phyloP scores from a whole-genome alignment of 805 yeast species.

The Candida glaebosa region DNA sequence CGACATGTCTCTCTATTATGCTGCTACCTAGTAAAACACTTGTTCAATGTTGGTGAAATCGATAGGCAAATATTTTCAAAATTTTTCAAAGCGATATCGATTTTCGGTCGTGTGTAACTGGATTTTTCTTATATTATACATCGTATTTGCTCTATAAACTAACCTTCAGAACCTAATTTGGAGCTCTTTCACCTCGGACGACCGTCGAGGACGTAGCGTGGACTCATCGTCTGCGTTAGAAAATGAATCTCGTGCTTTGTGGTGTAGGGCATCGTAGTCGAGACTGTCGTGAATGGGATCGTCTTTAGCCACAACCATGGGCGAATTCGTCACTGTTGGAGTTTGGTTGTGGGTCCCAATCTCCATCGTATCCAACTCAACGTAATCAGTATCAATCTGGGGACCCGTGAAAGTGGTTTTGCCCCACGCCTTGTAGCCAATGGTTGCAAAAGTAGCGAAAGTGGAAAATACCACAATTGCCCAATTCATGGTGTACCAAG shows the following conservation, averaged over 20 bases:
- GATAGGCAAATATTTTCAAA: background rate
- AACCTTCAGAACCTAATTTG: too few species aligned
- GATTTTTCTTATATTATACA: too few species aligned
- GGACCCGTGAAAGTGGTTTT: constrained; percentile 62
- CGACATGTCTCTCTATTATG: constrained; percentile 68
- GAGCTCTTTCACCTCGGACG: background rate
- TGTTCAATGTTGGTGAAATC: too few species aligned
- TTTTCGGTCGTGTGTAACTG: too few species aligned
- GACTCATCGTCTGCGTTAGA: background rate
- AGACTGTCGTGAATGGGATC: too few species aligned
- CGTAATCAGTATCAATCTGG: constrained; percentile 42
- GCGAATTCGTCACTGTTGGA: background rate
- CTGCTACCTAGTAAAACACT: too few species aligned
- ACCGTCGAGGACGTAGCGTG: background rate
- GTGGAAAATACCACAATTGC: constrained; percentile 60
- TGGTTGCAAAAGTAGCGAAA: constrained; percentile 43
- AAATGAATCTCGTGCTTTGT: background rate
- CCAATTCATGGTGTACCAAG: constrained; percentile 51
- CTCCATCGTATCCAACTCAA: constrained; percentile 32
- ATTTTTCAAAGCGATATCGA: background rate
- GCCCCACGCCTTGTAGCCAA: constrained; percentile 64
- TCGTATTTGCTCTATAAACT: too few species aligned
- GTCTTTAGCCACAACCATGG: too few species aligned
- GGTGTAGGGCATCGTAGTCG: too few species aligned
- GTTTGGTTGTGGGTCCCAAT: constrained; percentile 8